A percentile compares a stretch with the other conserved stretches of the same genome.
These are phyloP conservation scores for Yamadazyma endophytica DNA, from an alignment of 805 yeast genomes.

Conservation along the genomic window DNA sequence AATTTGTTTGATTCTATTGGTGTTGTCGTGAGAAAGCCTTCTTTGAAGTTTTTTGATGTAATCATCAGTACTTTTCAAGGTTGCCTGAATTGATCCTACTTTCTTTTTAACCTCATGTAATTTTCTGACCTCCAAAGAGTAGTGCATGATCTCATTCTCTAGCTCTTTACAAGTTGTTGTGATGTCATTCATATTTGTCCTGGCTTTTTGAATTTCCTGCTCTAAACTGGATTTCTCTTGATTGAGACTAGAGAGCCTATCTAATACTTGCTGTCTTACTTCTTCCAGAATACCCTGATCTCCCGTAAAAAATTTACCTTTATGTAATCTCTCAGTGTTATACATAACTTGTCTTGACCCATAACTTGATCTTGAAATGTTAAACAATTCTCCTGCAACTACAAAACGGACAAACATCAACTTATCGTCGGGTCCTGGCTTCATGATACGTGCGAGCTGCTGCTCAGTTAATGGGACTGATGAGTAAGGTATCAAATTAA, in stretches of 20 bases:
- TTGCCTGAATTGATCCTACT: conserved; percentile 10
- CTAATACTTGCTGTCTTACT: conserved; percentile 7
- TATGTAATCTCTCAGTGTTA: conserved; percentile 35
- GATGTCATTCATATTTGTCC: not conserved
- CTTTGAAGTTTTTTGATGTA: conserved; percentile 27
- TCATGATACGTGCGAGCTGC: conserved; percentile 34
- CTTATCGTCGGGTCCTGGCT: conserved; percentile 33
- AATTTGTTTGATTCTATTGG: conserved; percentile 31
- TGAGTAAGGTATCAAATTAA: conserved; percentile 61
- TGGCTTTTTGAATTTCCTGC: not conserved
- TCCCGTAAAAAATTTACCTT: conserved; percentile 9
- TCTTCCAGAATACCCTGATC: conserved; percentile 7
- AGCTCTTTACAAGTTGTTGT: too few species aligned
- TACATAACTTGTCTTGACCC: conserved; percentile 54
- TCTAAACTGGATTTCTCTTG: not conserved
- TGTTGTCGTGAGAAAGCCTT: conserved; percentile 40
- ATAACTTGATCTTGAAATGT: conserved; percentile 55
- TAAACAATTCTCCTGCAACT: conserved; percentile 52
- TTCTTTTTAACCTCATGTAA: not conserved
- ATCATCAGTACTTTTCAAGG: conserved; percentile 21
- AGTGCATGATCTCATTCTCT: too few species aligned
- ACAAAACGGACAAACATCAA: conserved; percentile 54
- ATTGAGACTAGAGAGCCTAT: not conserved
- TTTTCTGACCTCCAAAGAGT: too few species aligned
- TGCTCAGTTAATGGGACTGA: conserved; percentile 37